Conservation (phyloP, 1,284 basidiomycete genomes). For the Ganoderma boninense region DNA sequence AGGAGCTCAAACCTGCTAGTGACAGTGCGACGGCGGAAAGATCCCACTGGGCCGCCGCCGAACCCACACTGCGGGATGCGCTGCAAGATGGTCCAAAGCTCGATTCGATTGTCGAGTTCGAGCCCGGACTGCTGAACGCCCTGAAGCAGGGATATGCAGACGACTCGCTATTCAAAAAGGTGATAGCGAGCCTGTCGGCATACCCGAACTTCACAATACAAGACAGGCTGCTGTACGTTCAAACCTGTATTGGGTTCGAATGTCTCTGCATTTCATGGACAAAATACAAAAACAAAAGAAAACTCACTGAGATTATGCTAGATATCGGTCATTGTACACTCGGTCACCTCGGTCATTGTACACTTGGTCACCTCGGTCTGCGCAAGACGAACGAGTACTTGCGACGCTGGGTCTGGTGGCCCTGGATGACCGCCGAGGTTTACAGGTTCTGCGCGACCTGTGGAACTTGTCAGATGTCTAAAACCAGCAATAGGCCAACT, state of each 20-base stretch:
- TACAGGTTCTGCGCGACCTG: slow-evolving; percentile 37
- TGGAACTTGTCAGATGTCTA: slow-evolving; percentile 36
- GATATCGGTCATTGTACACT: slow-evolving; percentile 37
- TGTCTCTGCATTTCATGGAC: slow-evolving; percentile 40
- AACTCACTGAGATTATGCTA: slow-evolving; percentile 35
- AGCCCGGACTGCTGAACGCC: not conserved
- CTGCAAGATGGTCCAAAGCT: not conserved
- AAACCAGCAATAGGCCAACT: slow-evolving; percentile 33
- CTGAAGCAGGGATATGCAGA: not conserved
- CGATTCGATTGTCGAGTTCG: not conserved
- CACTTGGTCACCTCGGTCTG: too few relatives aligned
- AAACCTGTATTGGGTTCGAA: slow-evolving; percentile 30
- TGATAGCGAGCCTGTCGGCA: not conserved
- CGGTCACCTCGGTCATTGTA: too few relatives aligned
- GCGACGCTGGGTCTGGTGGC: slow-evolving; percentile 46
- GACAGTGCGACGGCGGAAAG: too few relatives aligned
- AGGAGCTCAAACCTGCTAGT: too few relatives aligned
- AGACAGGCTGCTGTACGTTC: slow-evolving; percentile 22
- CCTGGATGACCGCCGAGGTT: slow-evolving; percentile 30
- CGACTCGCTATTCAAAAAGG: not conserved
- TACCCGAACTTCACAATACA: not conserved
- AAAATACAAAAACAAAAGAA: slow-evolving; percentile 2
- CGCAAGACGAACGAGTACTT: slow-evolving; percentile 39
- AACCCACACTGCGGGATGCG: not conserved
- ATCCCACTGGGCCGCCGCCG: too few relatives aligned